A percentile compares a stretch with the other conserved stretches of the same genome.
phyloP scores from a whole-genome alignment of 2,329 filamentous ascomycete species.

The Cercospora zeae-maydis region DNA sequence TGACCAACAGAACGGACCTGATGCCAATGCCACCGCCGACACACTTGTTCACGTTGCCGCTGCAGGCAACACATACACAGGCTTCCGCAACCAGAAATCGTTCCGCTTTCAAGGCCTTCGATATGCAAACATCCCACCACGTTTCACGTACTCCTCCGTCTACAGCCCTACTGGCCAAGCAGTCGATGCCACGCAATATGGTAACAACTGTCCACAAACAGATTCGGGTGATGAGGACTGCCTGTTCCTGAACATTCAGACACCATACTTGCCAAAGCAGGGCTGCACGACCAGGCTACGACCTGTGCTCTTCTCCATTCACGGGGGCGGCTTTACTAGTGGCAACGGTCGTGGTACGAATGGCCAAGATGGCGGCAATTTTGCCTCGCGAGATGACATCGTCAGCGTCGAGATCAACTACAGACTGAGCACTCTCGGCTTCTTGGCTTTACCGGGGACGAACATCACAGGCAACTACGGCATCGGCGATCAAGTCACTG shows the following conservation, averaged over 20 bases:
- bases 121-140: constrained; percentile 42
- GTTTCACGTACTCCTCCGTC: constrained; percentile 48
- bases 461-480: constrained; percentile 54
- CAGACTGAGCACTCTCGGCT: constrained; percentile 56
- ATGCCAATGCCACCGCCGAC: constrained; percentile 35
- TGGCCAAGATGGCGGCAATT: constrained; percentile 49
- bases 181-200: constrained; percentile 47
- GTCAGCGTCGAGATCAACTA: constrained; percentile 61
- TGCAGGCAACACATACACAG: constrained; percentile 47
- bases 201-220: constrained; percentile 44
- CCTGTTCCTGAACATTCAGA: constrained; percentile 50
- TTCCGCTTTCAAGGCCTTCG: constrained; percentile 50
- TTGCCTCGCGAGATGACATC: constrained; percentile 57
- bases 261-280: constrained; percentile 43
- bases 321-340: constrained; percentile 56
- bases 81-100: constrained; percentile 53
- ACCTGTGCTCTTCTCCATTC: constrained; percentile 51
- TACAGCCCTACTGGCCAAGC: constrained; percentile 47
- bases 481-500: constrained; percentile 51
- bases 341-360: constrained; percentile 42
- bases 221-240: constrained; percentile 43
- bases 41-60: constrained; percentile 43
- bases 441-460: constrained; percentile 56
- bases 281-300: constrained; percentile 41
- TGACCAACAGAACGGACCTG: constrained; percentile 35